Evolutionary conservation across 192 early-diverging fungal genomes (phyloP).

Genomic region (Entomortierella beljakovae): DNA sequence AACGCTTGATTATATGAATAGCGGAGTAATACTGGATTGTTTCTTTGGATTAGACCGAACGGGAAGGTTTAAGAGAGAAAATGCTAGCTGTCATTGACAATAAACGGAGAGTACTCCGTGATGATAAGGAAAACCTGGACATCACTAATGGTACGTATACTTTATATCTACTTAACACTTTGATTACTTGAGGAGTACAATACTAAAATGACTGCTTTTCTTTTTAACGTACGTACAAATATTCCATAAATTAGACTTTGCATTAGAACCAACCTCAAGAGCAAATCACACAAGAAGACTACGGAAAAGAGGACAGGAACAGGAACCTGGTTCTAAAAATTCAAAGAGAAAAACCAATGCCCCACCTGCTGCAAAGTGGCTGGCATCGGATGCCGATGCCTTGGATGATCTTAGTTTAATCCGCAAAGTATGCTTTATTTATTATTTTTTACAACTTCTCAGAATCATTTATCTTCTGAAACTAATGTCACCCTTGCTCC

Average conservation of each 20-base stretch:
- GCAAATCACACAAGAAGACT: constrained; percentile 39
- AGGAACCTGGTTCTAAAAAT: constrained; percentile 34
- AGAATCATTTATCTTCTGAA: background rate
- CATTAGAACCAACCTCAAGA: constrained; percentile 36
- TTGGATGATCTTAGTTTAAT: constrained; percentile 37
- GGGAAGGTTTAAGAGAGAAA: constrained; percentile 77
- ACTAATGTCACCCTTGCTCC: background rate
- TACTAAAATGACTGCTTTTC: too few species aligned
- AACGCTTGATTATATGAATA: too few species aligned
- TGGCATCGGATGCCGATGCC: constrained; percentile 33
- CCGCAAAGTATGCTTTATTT: constrained; percentile 29
- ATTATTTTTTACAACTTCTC: background rate
- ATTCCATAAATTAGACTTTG: constrained; percentile 50
- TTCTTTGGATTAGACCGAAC: constrained; percentile 58
- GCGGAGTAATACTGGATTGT: too few species aligned
- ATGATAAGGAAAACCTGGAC: constrained; percentile 90
- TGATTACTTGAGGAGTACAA: too few species aligned
- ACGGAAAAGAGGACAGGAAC: constrained; percentile 35
- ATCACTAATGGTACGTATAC: constrained; percentile 74
- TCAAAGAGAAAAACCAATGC: constrained; percentile 33
- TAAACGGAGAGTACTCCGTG: constrained; percentile 77
- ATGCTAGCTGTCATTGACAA: constrained; percentile 84
- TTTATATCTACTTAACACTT: too few species aligned
- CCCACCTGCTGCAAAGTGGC: constrained; percentile 35
- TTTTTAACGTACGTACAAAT: too few species aligned